phyloP scores from a whole-genome alignment of 176 grass and related monocot species.

The Oryza glumipatula region DNA sequence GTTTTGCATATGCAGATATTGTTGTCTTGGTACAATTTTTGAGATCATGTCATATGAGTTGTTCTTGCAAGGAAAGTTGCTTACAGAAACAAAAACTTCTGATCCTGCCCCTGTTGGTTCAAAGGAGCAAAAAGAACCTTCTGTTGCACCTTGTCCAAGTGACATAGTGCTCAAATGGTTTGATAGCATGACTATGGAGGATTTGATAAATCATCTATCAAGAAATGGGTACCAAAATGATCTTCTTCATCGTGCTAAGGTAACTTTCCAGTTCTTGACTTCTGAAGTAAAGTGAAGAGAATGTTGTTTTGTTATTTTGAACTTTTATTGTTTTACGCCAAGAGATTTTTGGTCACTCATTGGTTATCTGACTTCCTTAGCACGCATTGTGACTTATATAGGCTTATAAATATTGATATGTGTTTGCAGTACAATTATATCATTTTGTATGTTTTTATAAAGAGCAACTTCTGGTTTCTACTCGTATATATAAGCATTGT shows the following conservation, averaged over 20 bases:
- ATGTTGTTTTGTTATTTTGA: slow-evolving; percentile 3
- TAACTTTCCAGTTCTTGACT: slow-evolving; percentile 38
- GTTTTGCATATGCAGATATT: slow-evolving; percentile 54
- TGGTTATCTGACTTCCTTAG: not conserved
- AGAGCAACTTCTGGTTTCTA: slow-evolving; percentile 8
- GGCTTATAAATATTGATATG: not conserved
- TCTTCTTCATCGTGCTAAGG: slow-evolving; percentile 74
- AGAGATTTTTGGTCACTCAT: not conserved
- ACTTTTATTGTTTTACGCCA: not conserved
- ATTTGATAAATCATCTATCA: slow-evolving; percentile 64
- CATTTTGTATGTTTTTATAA: not conserved
- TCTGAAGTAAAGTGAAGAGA: not conserved
- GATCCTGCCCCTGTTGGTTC: slow-evolving; percentile 19
- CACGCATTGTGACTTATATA: not conserved
- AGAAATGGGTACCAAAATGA: slow-evolving; percentile 55
- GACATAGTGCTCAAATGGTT: slow-evolving; percentile 60
- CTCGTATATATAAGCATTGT: not conserved
- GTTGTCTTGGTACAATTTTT: slow-evolving; percentile 67
- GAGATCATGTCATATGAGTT: slow-evolving; percentile 85
- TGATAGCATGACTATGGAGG: slow-evolving; percentile 49
- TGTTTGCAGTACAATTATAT: not conserved
- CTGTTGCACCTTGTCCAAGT: slow-evolving; percentile 38
- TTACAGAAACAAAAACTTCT: slow-evolving; percentile 45
- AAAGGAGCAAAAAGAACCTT: slow-evolving; percentile 44
- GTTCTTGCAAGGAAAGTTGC: slow-evolving; percentile 72